Base-by-base conservation (phyloP, 768 basidiomycete genomes). In the Floccularia luteovirens region DNA sequence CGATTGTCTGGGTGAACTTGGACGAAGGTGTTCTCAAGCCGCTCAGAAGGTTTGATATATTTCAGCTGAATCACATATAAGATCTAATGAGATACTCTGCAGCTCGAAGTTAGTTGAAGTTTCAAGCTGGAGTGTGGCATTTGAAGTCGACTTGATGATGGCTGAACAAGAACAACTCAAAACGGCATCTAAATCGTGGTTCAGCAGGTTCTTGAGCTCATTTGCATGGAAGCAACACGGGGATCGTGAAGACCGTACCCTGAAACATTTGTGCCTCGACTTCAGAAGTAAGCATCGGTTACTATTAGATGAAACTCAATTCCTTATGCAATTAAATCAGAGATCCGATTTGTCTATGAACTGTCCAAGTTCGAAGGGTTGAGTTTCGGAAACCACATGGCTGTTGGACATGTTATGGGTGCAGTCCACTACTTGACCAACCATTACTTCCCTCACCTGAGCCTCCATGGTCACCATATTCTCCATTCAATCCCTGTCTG, bases 201-300 rank as follows among this genome's bases (percentile, higher is more conserved):
- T 42, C 34, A 35, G n/a, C 17, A 13, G 41, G 17, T 42, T 42
- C 24, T 24, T 17, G 8, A 23, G 36, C 11, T 42, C 30, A 6
- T 44, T 41, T 35, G 42, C 45, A 19, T 47, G 38, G 24, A 36
- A 28, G 35, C 30, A 23, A 12, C 33, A 25, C 24, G 48, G 38
- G 21, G 17, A 43, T 12, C 37, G 32, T 7, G 39, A 31, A 5
- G 31, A 42, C 28, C 22, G 35, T 7, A 36, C 11, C 14, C 27
- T 42, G 25, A 25, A 24, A 13, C 49, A 48, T 36, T 36, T 48
- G 16, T 24, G 36, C 27, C 41, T 50, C 19, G 49, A 50, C 38
- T 43, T 50, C 32, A 39, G 14, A 12, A 39, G 49, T 48, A 43
- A 8, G 49, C 38, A 7, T 23, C 31, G 31, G 36, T 30, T 11